Percentiles rank a stretch among this genome's conserved stretches.
Conservation (phyloP, 1,284 basidiomycete genomes). For the Moniliella sp. region DNA sequence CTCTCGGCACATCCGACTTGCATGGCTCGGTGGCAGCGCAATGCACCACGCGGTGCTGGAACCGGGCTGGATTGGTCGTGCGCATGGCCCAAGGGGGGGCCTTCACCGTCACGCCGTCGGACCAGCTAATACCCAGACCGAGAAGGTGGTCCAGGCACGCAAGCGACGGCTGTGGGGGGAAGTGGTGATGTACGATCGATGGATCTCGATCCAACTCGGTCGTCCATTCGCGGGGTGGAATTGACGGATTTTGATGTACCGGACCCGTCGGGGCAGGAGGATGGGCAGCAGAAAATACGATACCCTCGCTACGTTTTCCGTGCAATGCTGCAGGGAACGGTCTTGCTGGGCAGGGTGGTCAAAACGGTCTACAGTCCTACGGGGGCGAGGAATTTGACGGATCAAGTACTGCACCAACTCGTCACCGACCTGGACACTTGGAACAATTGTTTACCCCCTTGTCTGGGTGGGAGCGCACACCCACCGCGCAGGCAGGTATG, state of each 20-base stretch:
- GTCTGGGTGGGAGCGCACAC: constrained; percentile 11
- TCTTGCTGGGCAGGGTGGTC: constrained; percentile 26
- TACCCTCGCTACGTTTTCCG: constrained; percentile 26
- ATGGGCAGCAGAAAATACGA: constrained; percentile 10
- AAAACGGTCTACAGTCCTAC: constrained; percentile 30
- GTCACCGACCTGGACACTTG: constrained; percentile 21
- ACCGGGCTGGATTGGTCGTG: constrained; percentile 24
- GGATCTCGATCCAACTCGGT: constrained; percentile 17
- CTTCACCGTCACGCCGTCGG: constrained; percentile 22
- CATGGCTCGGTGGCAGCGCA: constrained; percentile 33
- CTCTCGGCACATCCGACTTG: constrained; percentile 48
- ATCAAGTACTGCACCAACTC: constrained; percentile 19
- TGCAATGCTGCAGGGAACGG: constrained; percentile 26
- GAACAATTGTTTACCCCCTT: constrained; percentile 18
- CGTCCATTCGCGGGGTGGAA: constrained; percentile 23
- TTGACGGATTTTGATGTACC: constrained; percentile 27
- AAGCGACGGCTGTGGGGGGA: constrained; percentile 25
- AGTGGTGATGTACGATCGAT: constrained; percentile 20
- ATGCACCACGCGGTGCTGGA: constrained; percentile 31
- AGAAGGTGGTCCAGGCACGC: constrained; percentile 20
- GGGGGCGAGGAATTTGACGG: constrained; percentile 24
- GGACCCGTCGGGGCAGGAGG: constrained; percentile 19
- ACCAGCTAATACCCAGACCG: constrained; percentile 11
- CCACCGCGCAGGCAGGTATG: constrained; percentile 20
- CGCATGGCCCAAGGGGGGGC: constrained; percentile 26